Conservation (phyloP, 257 asterid species). For the Fraxinus quadrangulata region DNA sequence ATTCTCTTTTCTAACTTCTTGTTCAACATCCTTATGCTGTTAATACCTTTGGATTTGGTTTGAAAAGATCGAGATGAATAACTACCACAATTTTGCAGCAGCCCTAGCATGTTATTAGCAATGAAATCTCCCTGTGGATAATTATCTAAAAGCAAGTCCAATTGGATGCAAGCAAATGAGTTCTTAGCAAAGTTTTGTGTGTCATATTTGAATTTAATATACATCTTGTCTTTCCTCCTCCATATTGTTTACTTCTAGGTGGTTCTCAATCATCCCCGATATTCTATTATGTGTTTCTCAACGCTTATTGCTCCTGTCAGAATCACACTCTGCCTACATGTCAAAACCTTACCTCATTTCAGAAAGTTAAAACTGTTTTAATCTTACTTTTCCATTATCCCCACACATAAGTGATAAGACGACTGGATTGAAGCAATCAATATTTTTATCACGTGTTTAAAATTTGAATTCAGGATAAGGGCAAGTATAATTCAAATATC, state of each 20-base stretch:
- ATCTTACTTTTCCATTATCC: not conserved
- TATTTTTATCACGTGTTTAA: not conserved
- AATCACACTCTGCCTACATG: not conserved
- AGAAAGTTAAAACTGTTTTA: not conserved
- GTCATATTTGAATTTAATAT: not conserved
- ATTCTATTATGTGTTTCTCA: not conserved
- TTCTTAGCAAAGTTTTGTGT: not conserved
- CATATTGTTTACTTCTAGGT: not conserved
- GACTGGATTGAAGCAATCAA: not conserved
- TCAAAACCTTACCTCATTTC: not conserved
- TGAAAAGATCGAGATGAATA: not conserved
- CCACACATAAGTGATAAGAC: not conserved
- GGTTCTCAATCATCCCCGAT: not conserved
- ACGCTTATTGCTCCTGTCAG: not conserved
- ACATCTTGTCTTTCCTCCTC: not conserved
- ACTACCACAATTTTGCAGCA: not conserved
- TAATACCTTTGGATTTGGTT: slow-evolving; percentile 5
- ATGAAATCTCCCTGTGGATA: not conserved
- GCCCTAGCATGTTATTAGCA: not conserved
- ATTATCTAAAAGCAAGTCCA: not conserved
- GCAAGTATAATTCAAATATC: not conserved
- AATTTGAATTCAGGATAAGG: not conserved
- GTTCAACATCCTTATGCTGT: not conserved
- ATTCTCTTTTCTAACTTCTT: slow-evolving; percentile 19
- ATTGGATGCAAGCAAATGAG: not conserved